Evolutionary conservation across 371 early-diverging fungal species (phyloP), one percentile per base, ranked within the genome.

Genomic region (Fennellomyces sp.): DNA sequence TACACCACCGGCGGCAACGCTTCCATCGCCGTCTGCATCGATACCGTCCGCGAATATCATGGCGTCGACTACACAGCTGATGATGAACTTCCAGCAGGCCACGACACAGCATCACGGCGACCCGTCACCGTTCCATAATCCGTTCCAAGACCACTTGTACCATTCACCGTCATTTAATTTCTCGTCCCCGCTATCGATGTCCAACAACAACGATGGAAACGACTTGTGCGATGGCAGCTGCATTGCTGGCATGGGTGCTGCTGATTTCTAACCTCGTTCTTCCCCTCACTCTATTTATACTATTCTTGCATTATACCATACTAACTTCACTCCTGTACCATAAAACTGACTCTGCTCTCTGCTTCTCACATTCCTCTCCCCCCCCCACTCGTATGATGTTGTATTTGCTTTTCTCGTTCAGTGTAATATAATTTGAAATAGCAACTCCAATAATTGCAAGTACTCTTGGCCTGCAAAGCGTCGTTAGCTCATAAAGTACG

Each of bases 401-500:
- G 19, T 45, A 0, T 21, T 45, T 45, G 17, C 23, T 45, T 10
- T 45, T 17, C 5, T 21, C 5, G 10, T 21, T 21, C 11, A 6
- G 17, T 45, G 45, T 45, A 45, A 45, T 45, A 45, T 45, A 45
- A 21, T 17, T 33, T 33, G 6, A 8, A 13, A 13, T 33, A 33
- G 6, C 35, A 33, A 33, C n/a, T n/a, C n/a, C n/a, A n/a, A n/a
- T n/a, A n/a, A n/a, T n/a, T n/a, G n/a, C n/a, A n/a, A n/a, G n/a
- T n/a, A n/a, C n/a, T n/a, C n/a, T 33, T 33, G 35, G 35, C 35
- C 35, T 8, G 35, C 35, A 33, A 33, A 33, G 13, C 6, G 13
- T 8, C n/a, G n/a, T n/a, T 60, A 56, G 50, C 60, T 65, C 60
- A 69, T 69, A 55, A 71, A 71, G 38, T 47, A 64, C 0, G 61